Percentiles rank a stretch among this genome's conserved stretches.
Evolutionary conservation across 345 rosid genomes (phyloP).

Genomic region (Combretum micranthum): DNA sequence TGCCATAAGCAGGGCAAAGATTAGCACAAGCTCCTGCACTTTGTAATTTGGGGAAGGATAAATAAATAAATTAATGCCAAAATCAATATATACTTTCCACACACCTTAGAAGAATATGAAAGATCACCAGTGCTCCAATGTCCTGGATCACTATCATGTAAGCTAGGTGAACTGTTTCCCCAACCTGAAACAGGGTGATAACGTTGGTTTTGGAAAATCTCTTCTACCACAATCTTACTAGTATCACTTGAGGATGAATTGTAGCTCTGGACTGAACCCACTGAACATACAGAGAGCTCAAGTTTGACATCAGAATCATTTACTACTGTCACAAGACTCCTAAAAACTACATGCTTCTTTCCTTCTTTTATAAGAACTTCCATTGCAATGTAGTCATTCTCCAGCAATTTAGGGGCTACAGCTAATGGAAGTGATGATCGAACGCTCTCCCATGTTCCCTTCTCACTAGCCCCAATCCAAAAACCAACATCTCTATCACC

Average conservation of each 20-base stretch:
- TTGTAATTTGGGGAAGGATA: background rate
- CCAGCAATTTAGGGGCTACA: constrained; percentile 61
- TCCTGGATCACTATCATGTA: constrained; percentile 30
- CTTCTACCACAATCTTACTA: constrained; percentile 39
- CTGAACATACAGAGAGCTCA: constrained; percentile 51
- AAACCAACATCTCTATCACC: constrained; percentile 72
- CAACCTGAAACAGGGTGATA: constrained; percentile 41
- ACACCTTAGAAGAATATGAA: constrained; percentile 50
- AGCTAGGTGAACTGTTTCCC: constrained; percentile 37
- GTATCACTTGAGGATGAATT: constrained; percentile 32
- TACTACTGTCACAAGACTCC: constrained; percentile 73
- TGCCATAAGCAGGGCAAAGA: constrained; percentile 20
- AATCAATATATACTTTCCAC: background rate
- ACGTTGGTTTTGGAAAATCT: constrained; percentile 52
- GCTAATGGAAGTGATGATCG: constrained; percentile 82
- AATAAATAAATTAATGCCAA: background rate
- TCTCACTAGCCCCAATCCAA: constrained; percentile 65
- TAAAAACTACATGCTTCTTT: constrained; percentile 83
- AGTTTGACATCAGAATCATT: constrained; percentile 82
- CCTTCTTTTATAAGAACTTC: constrained; percentile 87
- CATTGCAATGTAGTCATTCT: constrained; percentile 66
- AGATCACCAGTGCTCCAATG: constrained; percentile 58
- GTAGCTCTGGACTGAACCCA: constrained; percentile 23
- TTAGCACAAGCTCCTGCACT: constrained; percentile 2
- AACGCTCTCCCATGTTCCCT: constrained; percentile 71